These are phyloP conservation scores for Trichosporon sp. DNA, from an alignment of 1,284 basidiomycete species.

Conservation along the genomic window DNA sequence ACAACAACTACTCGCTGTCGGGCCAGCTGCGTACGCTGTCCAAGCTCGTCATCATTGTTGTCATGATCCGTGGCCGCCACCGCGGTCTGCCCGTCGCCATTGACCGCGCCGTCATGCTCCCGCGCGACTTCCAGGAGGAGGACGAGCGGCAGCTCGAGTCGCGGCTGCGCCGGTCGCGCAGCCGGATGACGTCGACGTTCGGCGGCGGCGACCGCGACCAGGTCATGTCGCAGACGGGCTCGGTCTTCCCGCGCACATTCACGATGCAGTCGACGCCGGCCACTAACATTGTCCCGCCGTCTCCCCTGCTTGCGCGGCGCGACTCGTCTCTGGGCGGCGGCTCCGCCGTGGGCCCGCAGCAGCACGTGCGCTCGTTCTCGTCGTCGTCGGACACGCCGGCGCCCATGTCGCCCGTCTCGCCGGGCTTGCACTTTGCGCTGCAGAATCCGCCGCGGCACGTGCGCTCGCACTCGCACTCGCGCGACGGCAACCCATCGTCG, in stretches of 20 bases:
- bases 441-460: background rate
- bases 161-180: constrained; percentile 18
- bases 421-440: background rate
- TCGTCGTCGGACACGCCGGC: background rate
- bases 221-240: constrained; percentile 3
- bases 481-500: background rate
- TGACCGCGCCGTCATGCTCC: constrained; percentile 50
- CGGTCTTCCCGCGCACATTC: constrained; percentile 10
- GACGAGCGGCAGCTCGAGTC: constrained; percentile 44
- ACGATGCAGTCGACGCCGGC: constrained; percentile 6
- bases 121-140: constrained; percentile 41
- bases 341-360: too few relatives aligned
- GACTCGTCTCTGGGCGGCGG: background rate
- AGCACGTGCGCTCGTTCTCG: background rate
- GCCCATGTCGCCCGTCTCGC: background rate
- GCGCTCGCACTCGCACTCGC: background rate
- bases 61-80: constrained; percentile 45
- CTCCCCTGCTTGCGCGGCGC: background rate
- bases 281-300: background rate
- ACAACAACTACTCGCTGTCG: constrained; percentile 50
- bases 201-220: constrained; percentile 5
- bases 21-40: constrained; percentile 38
- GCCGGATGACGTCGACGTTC: constrained; percentile 6
- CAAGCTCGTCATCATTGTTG: constrained; percentile 41
- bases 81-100: constrained; percentile 45